These are phyloP conservation scores for Lyophyllum decastes DNA, from an alignment of 768 basidiomycete species.

Conservation along the genomic window DNA sequence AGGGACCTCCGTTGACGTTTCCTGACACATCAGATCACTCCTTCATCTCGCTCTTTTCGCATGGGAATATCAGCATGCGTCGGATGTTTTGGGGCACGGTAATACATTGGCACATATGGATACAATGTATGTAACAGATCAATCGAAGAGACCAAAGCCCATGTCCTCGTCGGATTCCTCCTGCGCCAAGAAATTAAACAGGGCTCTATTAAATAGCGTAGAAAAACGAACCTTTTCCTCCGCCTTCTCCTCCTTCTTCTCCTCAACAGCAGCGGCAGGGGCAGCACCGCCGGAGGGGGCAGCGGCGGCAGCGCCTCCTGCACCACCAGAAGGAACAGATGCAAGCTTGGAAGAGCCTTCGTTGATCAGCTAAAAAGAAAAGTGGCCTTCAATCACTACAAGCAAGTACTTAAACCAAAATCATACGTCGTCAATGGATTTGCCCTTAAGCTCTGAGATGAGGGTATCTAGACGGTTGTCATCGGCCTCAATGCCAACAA, in stretches of 20 bases:
- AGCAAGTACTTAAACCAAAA: conserved; percentile 12
- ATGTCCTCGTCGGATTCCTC: conserved; percentile 98
- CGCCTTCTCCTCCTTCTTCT: conserved; percentile 88
- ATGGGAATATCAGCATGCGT: neutral
- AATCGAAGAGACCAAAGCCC: conserved; percentile 99
- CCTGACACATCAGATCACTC: neutral
- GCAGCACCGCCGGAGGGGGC: conserved; percentile 50
- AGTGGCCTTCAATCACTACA: neutral
- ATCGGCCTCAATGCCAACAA: conserved; percentile 90
- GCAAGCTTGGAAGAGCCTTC: conserved; percentile 93
- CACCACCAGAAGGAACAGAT: conserved; percentile 96
- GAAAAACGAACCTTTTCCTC: conserved; percentile 73
- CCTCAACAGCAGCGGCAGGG: conserved; percentile 67
- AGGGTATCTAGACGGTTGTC: conserved; percentile 78
- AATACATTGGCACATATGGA: conserved; percentile 9
- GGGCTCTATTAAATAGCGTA: conserved; percentile 14
- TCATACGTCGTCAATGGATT: conserved; percentile 80
- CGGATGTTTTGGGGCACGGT: neutral
- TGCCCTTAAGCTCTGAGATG: conserved; percentile 88
- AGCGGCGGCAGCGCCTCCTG: conserved; percentile 57
- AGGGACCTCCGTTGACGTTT: neutral
- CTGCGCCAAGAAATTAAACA: conserved; percentile 34
- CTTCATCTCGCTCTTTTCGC: neutral
- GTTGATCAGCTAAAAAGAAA: conserved; percentile 69
- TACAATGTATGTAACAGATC: conserved; percentile 26